Conservation (phyloP, 2,329 filamentous ascomycete species). For the Apiospora kogelbergensis region DNA sequence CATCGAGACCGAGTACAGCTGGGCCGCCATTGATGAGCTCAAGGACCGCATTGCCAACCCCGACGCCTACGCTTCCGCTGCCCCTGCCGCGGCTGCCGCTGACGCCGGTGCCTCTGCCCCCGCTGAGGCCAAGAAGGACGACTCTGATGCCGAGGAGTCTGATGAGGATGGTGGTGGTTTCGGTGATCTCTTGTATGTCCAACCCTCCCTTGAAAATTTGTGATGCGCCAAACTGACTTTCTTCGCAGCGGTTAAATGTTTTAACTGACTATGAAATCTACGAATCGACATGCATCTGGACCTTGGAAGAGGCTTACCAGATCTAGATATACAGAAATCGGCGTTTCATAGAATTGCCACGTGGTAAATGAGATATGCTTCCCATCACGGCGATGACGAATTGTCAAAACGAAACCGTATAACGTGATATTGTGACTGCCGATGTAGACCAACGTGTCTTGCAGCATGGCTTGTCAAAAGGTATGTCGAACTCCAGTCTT, state of each 20-base stretch:
- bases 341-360: background rate
- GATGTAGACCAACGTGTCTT: constrained; percentile 18
- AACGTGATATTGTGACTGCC: background rate
- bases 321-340: constrained; percentile 16
- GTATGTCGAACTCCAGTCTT: constrained; percentile 40
- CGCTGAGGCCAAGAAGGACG: constrained; percentile 63
- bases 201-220: background rate
- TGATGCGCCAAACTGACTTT: constrained; percentile 36
- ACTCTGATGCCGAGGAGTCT: constrained; percentile 69
- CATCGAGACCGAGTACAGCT: constrained; percentile 85
- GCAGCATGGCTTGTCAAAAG: constrained; percentile 28
- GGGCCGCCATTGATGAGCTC: constrained; percentile 94
- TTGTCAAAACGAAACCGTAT: background rate
- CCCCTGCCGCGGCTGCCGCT: constrained; percentile 65
- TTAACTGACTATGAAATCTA: constrained; percentile 36
- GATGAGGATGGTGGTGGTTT: constrained; percentile 69
- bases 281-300: constrained; percentile 39
- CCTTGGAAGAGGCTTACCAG: constrained; percentile 44
- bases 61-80: constrained; percentile 86
- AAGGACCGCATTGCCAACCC: constrained; percentile 99
- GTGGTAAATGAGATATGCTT: constrained; percentile 16
- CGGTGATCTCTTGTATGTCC: constrained; percentile 73
- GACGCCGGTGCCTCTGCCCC: constrained; percentile 50
- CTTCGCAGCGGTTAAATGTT: constrained; percentile 50
- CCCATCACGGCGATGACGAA: background rate